Percentiles rank a stretch among this genome's conserved stretches.
phyloP scores from a whole-genome alignment of 1,139 yeast species.

The Lodderomyces metapsilosis region DNA sequence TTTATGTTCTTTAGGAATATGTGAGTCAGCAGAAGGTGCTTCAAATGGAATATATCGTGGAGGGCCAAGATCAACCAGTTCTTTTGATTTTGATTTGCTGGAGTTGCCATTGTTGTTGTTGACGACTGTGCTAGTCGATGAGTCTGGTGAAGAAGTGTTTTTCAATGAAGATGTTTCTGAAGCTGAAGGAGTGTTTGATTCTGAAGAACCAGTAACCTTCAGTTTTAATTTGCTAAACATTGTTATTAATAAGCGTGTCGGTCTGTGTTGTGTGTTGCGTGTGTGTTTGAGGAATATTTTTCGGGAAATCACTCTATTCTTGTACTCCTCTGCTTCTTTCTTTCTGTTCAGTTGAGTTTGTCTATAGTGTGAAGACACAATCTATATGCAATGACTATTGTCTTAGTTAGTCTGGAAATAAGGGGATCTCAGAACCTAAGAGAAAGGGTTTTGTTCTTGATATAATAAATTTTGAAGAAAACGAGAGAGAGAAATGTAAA shows the following conservation, averaged over 20 bases:
- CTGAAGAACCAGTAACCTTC: constrained; percentile 8
- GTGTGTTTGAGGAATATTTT: not conserved
- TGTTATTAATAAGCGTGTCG: not conserved
- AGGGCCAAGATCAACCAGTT: not conserved
- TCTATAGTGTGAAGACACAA: too few species aligned
- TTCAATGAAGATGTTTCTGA: constrained; percentile 7
- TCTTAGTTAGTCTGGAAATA: too few species aligned
- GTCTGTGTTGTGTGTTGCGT: too few species aligned
- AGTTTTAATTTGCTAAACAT: constrained; percentile 13
- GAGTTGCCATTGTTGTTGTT: not conserved
- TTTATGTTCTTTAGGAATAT: constrained; percentile 49
- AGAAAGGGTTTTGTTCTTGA: too few species aligned
- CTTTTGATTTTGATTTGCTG: constrained; percentile 2
- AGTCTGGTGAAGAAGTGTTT: constrained; percentile 5
- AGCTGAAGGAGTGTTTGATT: constrained; percentile 4
- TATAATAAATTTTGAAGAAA: too few species aligned
- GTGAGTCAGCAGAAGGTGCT: constrained; percentile 44
- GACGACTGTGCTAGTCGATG: constrained; percentile 1
- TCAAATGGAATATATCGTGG: constrained; percentile 47
- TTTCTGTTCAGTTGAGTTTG: not conserved
- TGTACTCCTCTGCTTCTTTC: not conserved
- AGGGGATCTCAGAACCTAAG: too few species aligned
- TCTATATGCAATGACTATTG: too few species aligned
- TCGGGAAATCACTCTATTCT: too few species aligned
- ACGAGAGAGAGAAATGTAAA: too few species aligned